Evolutionary conservation across 345 rosid genomes (phyloP), one percentile per base, ranked within the genome.

Genomic region (Salix purpurea): DNA sequence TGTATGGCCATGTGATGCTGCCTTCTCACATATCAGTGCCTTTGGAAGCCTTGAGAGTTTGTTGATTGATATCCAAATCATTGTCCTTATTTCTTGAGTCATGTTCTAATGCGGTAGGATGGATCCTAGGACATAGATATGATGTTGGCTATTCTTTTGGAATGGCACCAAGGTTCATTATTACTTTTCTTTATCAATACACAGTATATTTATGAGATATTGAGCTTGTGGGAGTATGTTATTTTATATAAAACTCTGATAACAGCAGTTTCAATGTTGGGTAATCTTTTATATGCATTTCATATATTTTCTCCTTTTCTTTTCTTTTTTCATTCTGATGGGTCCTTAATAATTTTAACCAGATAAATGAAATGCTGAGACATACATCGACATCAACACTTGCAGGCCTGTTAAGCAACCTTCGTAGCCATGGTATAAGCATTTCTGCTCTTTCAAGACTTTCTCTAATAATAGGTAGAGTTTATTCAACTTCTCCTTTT

Each of bases 301-400:
- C 62, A 56, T 21, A n/a, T 9, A 24, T 46, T 32, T 74, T 65
- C 42, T 73, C n/a, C 34, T 52, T 18, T 37, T 36, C 42, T 36
- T 18, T 23, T 60, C 50, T 16, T 32, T 8, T 70, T 42, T 36
- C 30, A 65, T 69, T 80, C 19, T 84, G 71, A 72, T 39, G 64
- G 37, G n/a, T 48, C 78, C 12, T 77, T 64, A 23, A 5, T 23
- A 48, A 78, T 70, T 74, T 68, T 70, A 79, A 36, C 74, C 86
- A 92, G 99, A 92, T 87, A 67, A 88, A 85, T 79, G 91, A 89
- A 84, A 85, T 96, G 89, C 78, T 88, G 39, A 90, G 95, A 85
- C 89, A 82, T 82, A 82, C 91, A 48, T 86, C 97, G 15, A 75
- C 84, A 78, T 73, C 93, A 50, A 81, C 87, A 78, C 87, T 89